Percentiles rank a stretch among this genome's conserved stretches.
phyloP scores from a whole-genome alignment of 257 asterid genomes.

The Verbascum thapsus region DNA sequence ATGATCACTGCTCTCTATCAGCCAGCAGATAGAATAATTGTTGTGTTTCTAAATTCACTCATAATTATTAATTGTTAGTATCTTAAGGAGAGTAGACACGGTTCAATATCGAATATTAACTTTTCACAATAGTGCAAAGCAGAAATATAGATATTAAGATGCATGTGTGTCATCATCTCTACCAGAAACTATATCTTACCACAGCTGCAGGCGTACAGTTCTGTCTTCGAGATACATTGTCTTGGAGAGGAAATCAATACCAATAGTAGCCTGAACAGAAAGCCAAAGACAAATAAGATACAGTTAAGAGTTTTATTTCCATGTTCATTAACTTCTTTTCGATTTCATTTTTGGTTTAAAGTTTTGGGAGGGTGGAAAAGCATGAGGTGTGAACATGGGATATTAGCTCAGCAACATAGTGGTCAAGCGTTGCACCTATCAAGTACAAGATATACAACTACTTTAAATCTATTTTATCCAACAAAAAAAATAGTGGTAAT shows the following conservation, averaged over 20 bases:
- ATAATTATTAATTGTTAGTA: conserved; percentile 2
- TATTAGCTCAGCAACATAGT: not conserved
- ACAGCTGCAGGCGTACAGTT: conserved; percentile 89
- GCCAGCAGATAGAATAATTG: not conserved
- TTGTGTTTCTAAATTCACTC: not conserved
- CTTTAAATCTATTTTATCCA: not conserved
- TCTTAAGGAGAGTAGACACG: not conserved
- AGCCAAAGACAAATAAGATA: conserved; percentile 18
- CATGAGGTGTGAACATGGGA: conserved; percentile 16
- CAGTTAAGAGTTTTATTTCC: conserved; percentile 10
- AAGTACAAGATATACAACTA: not conserved
- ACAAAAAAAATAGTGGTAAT: conserved; percentile 3
- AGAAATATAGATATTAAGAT: conserved; percentile 1
- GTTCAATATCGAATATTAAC: not conserved
- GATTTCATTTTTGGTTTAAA: not conserved
- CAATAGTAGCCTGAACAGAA: conserved; percentile 80
- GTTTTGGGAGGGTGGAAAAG: not conserved
- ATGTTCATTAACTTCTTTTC: not conserved
- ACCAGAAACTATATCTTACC: conserved; percentile 52
- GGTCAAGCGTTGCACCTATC: not conserved
- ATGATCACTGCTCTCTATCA: conserved; percentile 17
- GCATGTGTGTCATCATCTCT: conserved; percentile 24
- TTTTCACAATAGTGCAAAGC: conserved; percentile 9
- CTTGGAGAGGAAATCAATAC: conserved; percentile 90
- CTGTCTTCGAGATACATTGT: conserved; percentile 97